A percentile compares a stretch with the other conserved stretches of the same genome.
These are phyloP conservation scores for Sclerotiophoma versabilis DNA, from an alignment of 2,329 filamentous ascomycete species.

Conservation along the genomic window DNA sequence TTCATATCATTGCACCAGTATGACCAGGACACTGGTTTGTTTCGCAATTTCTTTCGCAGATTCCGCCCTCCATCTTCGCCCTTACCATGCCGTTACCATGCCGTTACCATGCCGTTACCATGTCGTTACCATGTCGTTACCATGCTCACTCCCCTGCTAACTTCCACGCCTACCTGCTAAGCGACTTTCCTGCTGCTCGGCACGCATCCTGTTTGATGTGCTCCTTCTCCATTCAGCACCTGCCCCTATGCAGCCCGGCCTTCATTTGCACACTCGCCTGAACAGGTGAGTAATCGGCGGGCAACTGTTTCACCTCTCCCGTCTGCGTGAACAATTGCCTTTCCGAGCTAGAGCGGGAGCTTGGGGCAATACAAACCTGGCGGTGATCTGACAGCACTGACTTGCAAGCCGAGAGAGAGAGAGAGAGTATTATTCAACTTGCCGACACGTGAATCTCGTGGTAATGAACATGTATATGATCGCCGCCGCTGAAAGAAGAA, in stretches of 20 bases:
- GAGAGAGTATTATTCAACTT: constrained; percentile 9
- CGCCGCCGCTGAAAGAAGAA: not conserved
- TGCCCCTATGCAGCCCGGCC: not conserved
- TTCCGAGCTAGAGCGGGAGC: not conserved
- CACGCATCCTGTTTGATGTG: too few species aligned
- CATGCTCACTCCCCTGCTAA: too few species aligned
- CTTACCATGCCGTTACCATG: too few species aligned
- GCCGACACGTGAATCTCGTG: constrained; percentile 17
- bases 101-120: too few species aligned
- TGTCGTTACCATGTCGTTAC: too few species aligned
- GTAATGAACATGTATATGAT: not conserved
- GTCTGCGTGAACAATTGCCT: not conserved
- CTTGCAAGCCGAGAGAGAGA: constrained; percentile 6
- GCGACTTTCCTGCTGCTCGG: not conserved
- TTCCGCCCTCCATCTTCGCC: too few species aligned
- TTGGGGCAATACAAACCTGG: constrained; percentile 3
- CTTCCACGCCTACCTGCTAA: too few species aligned
- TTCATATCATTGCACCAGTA: constrained; percentile 1
- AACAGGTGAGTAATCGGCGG: not conserved
- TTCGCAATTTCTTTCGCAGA: constrained; percentile 3
- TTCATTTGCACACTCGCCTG: not conserved
- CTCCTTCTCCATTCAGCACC: not conserved
- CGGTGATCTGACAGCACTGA: constrained; percentile 11
- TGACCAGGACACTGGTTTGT: constrained; percentile 2
- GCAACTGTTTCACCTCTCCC: constrained; percentile 6